A percentile compares a stretch with the other conserved stretches of the same genome.
phyloP scores from a whole-genome alignment of 805 yeast species.

The Myxozyma mucilagina region DNA sequence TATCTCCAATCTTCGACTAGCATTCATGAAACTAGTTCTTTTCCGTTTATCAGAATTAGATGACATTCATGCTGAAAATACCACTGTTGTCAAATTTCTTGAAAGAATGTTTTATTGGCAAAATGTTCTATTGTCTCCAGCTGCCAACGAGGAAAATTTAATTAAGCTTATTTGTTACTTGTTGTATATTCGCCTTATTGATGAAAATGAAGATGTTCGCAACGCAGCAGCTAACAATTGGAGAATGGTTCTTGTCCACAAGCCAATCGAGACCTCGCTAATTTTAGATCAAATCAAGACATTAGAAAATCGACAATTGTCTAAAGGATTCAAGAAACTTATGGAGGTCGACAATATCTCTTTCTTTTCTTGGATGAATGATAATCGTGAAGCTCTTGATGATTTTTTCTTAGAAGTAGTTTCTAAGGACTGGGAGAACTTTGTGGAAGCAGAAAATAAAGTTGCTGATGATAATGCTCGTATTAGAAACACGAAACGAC shows the following conservation, averaged over 20 bases:
- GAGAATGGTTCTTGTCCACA: conserved; percentile 30
- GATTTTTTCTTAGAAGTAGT: conserved; percentile 24
- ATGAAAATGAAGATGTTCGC: conserved; percentile 13
- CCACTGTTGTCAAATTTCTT: conserved; percentile 20
- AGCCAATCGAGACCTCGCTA: conserved; percentile 27
- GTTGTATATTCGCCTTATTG: conserved; percentile 20
- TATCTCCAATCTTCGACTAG: conserved; percentile 16
- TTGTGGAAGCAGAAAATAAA: conserved; percentile 25
- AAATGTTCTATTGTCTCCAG: conserved; percentile 30
- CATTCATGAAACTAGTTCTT: conserved; percentile 24
- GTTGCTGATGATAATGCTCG: conserved; percentile 19
- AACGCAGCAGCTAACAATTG: conserved; percentile 28
- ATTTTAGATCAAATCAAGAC: conserved; percentile 28
- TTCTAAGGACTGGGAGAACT: conserved; percentile 29
- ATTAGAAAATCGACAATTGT: conserved; percentile 13
- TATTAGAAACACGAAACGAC: conserved; percentile 12
- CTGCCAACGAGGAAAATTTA: conserved; percentile 22
- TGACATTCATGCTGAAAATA: conserved; percentile 21
- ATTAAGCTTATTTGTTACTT: conserved; percentile 27
- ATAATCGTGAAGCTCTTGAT: conserved; percentile 21
- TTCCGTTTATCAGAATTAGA: conserved; percentile 27
- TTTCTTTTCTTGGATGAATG: conserved; percentile 24
- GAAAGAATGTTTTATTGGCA: conserved; percentile 32
- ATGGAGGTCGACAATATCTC: conserved; percentile 26
- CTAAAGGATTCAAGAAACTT: conserved; percentile 23